A percentile compares a stretch with the other conserved stretches of the same genome.
These are phyloP conservation scores for Trifolium subterraneum DNA, from an alignment of 306 rosid genomes.

Conservation along the genomic window DNA sequence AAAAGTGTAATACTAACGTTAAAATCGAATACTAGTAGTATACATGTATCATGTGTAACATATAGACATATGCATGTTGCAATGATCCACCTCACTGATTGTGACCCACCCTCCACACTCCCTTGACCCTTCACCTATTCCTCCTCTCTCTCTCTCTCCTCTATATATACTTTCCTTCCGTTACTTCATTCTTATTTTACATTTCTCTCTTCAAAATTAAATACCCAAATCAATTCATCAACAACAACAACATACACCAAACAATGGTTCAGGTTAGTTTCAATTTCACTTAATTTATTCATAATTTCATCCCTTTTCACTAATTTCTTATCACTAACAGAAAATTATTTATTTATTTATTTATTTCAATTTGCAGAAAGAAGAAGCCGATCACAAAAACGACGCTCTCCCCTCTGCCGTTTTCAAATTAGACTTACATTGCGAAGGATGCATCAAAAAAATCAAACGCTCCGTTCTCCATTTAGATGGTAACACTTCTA, in stretches of 20 bases:
- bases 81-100: not conserved
- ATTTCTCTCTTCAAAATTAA: conserved; percentile 35
- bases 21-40: too few species aligned
- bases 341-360: too few species aligned
- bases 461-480: conserved; percentile 60
- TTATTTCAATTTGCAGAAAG: conserved; percentile 34
- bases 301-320: too few species aligned
- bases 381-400: conserved; percentile 53
- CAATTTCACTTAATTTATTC: not conserved
- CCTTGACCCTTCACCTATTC: conserved; percentile 22
- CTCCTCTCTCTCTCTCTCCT: not conserved
- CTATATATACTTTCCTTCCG: conserved; percentile 10
- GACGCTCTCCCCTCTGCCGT: conserved; percentile 54
- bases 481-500: conserved; percentile 53
- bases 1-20: too few species aligned
- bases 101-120: conserved; percentile 17
- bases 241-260: not conserved
- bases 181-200: not conserved
- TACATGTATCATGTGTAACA: too few species aligned
- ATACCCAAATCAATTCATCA: too few species aligned
- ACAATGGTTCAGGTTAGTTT: conserved; percentile 72
- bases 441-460: conserved; percentile 85
- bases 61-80: too few species aligned
- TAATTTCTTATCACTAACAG: not conserved
- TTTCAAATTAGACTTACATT: conserved; percentile 77